phyloP scores from a whole-genome alignment of 352 stramenopile genomes.

The Globisporangium polare region DNA sequence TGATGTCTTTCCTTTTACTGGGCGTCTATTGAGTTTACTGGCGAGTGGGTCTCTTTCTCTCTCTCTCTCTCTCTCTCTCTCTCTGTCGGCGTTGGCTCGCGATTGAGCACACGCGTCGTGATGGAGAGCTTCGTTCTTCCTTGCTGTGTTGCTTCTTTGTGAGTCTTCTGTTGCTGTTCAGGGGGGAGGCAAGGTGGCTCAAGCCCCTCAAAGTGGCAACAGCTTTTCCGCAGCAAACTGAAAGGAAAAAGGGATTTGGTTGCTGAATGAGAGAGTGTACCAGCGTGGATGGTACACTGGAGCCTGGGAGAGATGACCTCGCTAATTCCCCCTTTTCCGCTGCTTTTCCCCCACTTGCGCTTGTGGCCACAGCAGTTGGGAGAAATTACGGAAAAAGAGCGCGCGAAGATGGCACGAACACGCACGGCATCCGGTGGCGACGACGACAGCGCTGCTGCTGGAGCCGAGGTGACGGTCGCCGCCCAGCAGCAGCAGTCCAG shows the following conservation, averaged over 20 bases:
- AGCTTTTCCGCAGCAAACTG: not conserved
- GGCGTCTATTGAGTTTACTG: too few species aligned
- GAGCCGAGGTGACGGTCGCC: not conserved
- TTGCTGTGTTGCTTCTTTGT: constrained; percentile 4
- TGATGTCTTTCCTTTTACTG: not conserved
- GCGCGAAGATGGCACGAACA: constrained; percentile 8
- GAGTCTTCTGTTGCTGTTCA: not conserved
- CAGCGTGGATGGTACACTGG: not conserved
- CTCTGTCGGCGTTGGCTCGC: not conserved
- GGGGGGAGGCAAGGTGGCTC: not conserved
- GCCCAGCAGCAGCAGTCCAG: not conserved
- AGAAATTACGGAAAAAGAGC: constrained; percentile 17
- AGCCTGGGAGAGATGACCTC: too few species aligned
- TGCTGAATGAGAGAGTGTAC: not conserved
- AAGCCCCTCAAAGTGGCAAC: not conserved
- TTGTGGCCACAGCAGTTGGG: constrained; percentile 11
- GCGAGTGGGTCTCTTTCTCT: not conserved
- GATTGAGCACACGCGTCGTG: not conserved
- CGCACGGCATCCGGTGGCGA: not conserved
- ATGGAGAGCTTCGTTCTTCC: constrained; percentile 1
- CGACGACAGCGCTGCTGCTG: not conserved
- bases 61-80: constrained; percentile 1
- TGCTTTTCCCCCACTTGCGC: constrained; percentile 1
- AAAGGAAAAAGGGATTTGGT: not conserved
- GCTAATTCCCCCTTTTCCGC: not conserved